Base-by-base conservation (phyloP, 495 filamentous ascomycete species). In the Saxispiralis lemnorum region DNA sequence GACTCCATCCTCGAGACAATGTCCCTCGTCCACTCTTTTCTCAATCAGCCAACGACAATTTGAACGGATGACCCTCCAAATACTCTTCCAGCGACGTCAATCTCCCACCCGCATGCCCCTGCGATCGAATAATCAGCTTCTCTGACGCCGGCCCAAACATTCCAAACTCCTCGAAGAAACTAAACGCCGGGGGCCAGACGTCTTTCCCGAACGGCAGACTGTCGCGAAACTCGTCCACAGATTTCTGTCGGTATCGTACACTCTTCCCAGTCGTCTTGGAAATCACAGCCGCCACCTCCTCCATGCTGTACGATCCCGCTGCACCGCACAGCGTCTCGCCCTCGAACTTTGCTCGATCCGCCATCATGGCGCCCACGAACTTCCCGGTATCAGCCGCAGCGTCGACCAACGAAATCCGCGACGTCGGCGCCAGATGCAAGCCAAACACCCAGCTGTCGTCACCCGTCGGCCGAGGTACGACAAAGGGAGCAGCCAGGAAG, bases 301-400 rank as follows among this genome's bases (percentile, higher is more conserved):
- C 56, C 0, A 56, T 49, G 24, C 38, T 58, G 31, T 67, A 69
- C 12, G 65, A 34, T 13, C 35, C 54, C 1, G 51, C 56, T 0
- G 69, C 65, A 2, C 62, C 62, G 31, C 37, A 57, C 39, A 75
- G 56, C 4, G 51, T 61, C 49, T 60, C 65, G 13, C 68, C 69
- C 17, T 59, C 59, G 48, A 65, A 76, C 49, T 66, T 65, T 2
- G 66, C 65, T 1, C 65, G 67, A n/a, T 67, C 57, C 7, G 62
- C 62, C 1, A 76, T 56, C 11, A 71, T 67, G 12, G 71, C 63
- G 7, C 63, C 67, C 13, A 72, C 58, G 46, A 63, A 73, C 45
- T 71, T 72, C 0, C 69, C 72, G 2, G 60, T 62, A 49, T 74
- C 68, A 7, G 51, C 59, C 5, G 45, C 55, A 6, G 61, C 61